A percentile compares a stretch with the other conserved stretches of the same genome.
Conservation (phyloP, 345 rosid genomes). For the Hibiscus tridactylites region DNA sequence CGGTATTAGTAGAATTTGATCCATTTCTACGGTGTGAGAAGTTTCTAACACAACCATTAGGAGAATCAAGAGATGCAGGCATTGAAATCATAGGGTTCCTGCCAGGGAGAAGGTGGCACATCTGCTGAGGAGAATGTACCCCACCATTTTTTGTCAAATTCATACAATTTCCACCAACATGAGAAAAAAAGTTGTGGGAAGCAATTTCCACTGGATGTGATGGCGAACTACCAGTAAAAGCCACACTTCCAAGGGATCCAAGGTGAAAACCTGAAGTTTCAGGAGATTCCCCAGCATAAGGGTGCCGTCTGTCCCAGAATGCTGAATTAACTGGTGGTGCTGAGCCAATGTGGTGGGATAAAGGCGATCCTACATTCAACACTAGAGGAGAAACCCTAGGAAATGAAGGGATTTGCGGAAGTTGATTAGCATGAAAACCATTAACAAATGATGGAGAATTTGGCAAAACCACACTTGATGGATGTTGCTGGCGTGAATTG, state of each 20-base stretch:
- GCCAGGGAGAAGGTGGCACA: constrained; percentile 59
- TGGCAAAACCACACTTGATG: constrained; percentile 71
- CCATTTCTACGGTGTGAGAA: constrained; percentile 71
- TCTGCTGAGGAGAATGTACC: constrained; percentile 61
- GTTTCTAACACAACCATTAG: constrained; percentile 62
- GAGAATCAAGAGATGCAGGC: constrained; percentile 54
- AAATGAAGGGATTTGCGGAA: constrained; percentile 48
- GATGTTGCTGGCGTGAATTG: constrained; percentile 56
- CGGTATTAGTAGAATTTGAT: constrained; percentile 51
- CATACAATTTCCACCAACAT: constrained; percentile 31
- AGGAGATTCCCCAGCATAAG: constrained; percentile 66
- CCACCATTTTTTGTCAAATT: constrained; percentile 50
- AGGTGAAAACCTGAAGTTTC: constrained; percentile 64
- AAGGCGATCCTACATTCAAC: constrained; percentile 49
- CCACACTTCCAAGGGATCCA: constrained; percentile 59
- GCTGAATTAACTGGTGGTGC: constrained; percentile 60
- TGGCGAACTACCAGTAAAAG: constrained; percentile 54
- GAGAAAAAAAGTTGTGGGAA: constrained; percentile 48
- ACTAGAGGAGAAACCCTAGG: constrained; percentile 54
- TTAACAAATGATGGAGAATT: constrained; percentile 64
- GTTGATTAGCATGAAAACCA: constrained; percentile 45
- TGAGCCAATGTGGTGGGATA: constrained; percentile 67
- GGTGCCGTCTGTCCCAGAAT: constrained; percentile 69
- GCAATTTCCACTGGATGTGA: constrained; percentile 63
- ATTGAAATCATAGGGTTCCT: constrained; percentile 55